Percentiles rank a stretch among this genome's conserved stretches.
phyloP scores from a whole-genome alignment of 1,284 basidiomycete species.

The Chalciporus piperatoides region DNA sequence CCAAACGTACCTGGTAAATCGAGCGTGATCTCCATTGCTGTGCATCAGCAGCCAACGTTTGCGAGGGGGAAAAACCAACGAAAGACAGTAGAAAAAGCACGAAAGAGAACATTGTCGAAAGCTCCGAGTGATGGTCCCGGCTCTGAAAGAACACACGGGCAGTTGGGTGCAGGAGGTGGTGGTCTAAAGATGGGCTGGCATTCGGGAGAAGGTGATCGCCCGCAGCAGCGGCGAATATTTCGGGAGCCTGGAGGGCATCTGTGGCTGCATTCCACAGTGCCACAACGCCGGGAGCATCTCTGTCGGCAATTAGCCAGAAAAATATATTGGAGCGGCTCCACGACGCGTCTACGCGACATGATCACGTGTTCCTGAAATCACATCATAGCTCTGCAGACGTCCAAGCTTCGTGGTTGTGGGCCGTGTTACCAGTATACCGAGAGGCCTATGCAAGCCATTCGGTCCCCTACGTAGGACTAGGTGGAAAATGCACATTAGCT shows the following conservation, averaged over 20 bases:
- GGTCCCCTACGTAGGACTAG: too few species aligned
- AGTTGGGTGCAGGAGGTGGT: not conserved
- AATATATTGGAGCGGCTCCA: constrained; percentile 3
- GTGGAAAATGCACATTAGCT: too few species aligned
- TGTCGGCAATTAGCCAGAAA: constrained; percentile 22
- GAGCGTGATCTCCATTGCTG: constrained; percentile 39
- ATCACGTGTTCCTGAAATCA: constrained; percentile 32
- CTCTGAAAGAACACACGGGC: constrained; percentile 2
- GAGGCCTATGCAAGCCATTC: too few species aligned
- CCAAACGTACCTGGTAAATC: constrained; percentile 38
- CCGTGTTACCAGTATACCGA: too few species aligned
- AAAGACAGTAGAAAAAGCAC: constrained; percentile 12
- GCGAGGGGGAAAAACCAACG: constrained; percentile 7
- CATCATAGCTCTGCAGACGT: not conserved
- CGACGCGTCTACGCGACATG: constrained; percentile 14
- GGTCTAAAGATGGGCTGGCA: constrained; percentile 9
- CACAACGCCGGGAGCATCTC: constrained; percentile 23
- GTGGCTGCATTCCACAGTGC: constrained; percentile 16
- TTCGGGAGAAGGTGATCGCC: constrained; percentile 1
- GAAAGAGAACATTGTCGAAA: constrained; percentile 5
- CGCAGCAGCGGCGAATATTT: not conserved
- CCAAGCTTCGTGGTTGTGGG: too few species aligned
- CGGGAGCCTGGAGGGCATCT: not conserved
- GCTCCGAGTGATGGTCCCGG: not conserved
- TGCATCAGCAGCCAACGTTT: constrained; percentile 32